Conservation (phyloP, 2,329 filamentous ascomycete species). For the Paraphoma sp. region DNA sequence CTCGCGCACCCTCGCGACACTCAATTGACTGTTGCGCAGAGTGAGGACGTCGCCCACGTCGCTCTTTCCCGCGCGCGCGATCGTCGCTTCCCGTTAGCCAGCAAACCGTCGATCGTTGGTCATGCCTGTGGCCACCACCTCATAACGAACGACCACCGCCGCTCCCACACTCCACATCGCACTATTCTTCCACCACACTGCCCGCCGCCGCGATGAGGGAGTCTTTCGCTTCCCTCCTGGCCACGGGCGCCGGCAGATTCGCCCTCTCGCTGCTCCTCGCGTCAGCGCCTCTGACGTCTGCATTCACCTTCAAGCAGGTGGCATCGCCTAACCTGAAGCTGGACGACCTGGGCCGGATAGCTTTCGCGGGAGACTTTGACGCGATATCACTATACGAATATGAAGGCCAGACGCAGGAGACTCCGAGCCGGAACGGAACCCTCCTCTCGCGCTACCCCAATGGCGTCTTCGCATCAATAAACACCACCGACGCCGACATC, state of each 20-base stretch:
- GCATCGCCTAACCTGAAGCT: conserved; percentile 80
- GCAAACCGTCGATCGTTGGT: conserved; percentile 9
- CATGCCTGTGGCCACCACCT: conserved; percentile 26
- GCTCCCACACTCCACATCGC: conserved; percentile 7
- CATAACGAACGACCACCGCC: conserved; percentile 11
- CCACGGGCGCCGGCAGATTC: conserved; percentile 46
- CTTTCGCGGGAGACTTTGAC: conserved; percentile 86
- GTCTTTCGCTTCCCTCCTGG: conserved; percentile 45
- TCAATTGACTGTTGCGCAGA: conserved; percentile 6
- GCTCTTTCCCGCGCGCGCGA: conserved; percentile 11
- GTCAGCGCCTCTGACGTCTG: conserved; percentile 27
- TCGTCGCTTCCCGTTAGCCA: conserved; percentile 13
- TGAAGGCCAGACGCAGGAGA: conserved; percentile 75
- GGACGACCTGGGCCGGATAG: conserved; percentile 78
- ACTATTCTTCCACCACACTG: conserved; percentile 27
- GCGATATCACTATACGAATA: conserved; percentile 91
- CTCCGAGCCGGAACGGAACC: conserved; percentile 75
- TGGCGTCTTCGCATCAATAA: conserved; percentile 77
- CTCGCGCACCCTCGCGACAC: neutral
- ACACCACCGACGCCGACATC: conserved; percentile 82
- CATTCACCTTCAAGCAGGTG: conserved; percentile 63
- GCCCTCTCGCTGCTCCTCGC: conserved; percentile 44
- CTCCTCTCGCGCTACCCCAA: conserved; percentile 85
- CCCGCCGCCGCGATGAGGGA: conserved; percentile 46
- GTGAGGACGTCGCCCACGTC: conserved; percentile 2